Base-by-base conservation (phyloP, 768 basidiomycete genomes). In the Rhodotorula babjevae region DNA sequence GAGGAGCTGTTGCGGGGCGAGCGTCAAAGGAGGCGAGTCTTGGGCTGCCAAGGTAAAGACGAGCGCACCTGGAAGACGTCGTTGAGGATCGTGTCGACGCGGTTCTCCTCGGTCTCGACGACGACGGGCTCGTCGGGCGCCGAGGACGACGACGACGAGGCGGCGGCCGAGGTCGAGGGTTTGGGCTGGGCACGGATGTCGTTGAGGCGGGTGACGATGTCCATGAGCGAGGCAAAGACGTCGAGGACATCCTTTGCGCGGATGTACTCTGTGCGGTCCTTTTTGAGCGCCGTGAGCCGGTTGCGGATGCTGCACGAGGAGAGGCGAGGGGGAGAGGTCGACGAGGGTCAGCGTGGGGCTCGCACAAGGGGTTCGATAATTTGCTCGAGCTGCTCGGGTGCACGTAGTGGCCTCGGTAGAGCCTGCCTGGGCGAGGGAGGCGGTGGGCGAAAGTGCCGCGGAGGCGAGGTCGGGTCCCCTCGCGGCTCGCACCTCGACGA, bases 81-180 rank as follows among this genome's bases (percentile, higher is more conserved):
- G 42, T 92, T 89, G 59, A 99, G 87, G 9, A 93, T 91, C 12
- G 92, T 94, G 83, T 99, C 96, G 58, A 99, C 85, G 63, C 96
- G 85, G 81, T 98, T 99, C 69, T 76, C 72, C 36, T 62, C 72
- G 33, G n/a, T 27, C 61, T 63, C 57, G 31, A 44, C 61, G 25
- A 21, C 46, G n/a, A 16, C 60, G 8, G 33, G 19, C 21, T 33
- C 61, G 42, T 31, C 61, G 89, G 44, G 14, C 14, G 12, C 44
- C n/a, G n/a, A n/a, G 44, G n/a, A 18, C 61, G 19, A 36, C 21
- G 29, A 31, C 60, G 42, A 15, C 56, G 89, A 89, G 79, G 90
- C 25, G 31, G 79, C 79, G 29, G 25, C 6, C 44, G 44, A 46
- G 44, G 53, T 49, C 5, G n/a, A 50, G 18, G 59, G 23, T 42